Conservation (phyloP, 2,329 filamentous ascomycete genomes). For the Akanthomyces uredinophilus region DNA sequence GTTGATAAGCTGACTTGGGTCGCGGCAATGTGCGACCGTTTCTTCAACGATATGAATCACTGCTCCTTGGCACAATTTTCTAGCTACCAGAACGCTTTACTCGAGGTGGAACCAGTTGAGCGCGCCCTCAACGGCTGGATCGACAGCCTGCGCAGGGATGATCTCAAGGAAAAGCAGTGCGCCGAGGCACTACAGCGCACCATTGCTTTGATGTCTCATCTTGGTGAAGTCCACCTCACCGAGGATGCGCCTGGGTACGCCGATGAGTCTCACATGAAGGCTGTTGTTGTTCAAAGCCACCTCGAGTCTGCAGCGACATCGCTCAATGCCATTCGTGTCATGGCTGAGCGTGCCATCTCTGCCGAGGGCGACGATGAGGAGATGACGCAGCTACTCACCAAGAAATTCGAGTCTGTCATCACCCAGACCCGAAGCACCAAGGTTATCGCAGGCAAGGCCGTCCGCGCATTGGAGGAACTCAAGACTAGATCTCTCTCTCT, state of each 20-base stretch:
- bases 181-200: slow-evolving; percentile 76
- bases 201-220: slow-evolving; percentile 80
- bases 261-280: slow-evolving; percentile 73
- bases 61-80: slow-evolving; percentile 76
- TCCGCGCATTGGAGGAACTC: slow-evolving; percentile 72
- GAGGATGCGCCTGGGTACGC: slow-evolving; percentile 67
- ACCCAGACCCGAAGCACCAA: slow-evolving; percentile 76
- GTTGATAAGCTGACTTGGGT: slow-evolving; percentile 85
- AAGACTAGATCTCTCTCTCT: slow-evolving; percentile 70
- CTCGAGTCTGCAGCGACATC: slow-evolving; percentile 71
- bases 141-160: slow-evolving; percentile 75
- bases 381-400: slow-evolving; percentile 59
- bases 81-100: slow-evolving; percentile 71
- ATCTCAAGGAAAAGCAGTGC: slow-evolving; percentile 79
- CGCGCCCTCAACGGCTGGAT: slow-evolving; percentile 84
- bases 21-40: slow-evolving; percentile 74
- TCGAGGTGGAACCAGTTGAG: slow-evolving; percentile 89
- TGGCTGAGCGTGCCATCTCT: slow-evolving; percentile 63
- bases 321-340: slow-evolving; percentile 56
- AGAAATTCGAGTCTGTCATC: slow-evolving; percentile 66
- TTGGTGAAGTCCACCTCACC: slow-evolving; percentile 74
- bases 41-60: slow-evolving; percentile 72
- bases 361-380: slow-evolving; percentile 52
- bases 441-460: slow-evolving; percentile 73
- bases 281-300: slow-evolving; percentile 71